Evolutionary conservation across 345 rosid species (phyloP), one percentile per base, ranked within the genome.

Genomic region (Gossypium turneri): DNA sequence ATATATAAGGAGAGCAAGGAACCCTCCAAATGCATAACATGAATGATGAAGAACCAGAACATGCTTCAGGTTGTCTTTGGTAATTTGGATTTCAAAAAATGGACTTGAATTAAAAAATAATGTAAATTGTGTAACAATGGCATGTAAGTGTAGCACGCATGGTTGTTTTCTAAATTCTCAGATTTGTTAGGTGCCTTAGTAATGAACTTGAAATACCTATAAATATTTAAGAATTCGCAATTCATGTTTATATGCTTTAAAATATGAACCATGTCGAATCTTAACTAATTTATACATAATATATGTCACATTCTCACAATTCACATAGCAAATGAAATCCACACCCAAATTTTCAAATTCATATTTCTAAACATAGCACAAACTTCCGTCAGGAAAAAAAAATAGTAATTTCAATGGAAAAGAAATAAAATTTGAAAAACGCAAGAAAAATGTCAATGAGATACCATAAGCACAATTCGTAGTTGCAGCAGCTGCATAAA

Each of bases 401-500:
- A 25, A 44, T 2, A 1, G 17, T 9, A 7, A 58, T 45, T 45
- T 59, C 1, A 43, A 15, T 52, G 7, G 47, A 22, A 24, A 24
- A 29, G 7, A 45, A 57, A 34, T 13, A 52, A 22, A 60, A 48
- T 25, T 25, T 4, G 34, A 27, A 11, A 48, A 15, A 72, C 10
- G 44, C 45, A 48, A 57, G 9, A 59, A 63, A 76, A 41, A 61
- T 53, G 55, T 60, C 10, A 73, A 56, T 24, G 53, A 22, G 20
- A 20, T 82, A 95, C 99, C 99, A 57, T 87, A 95, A 63, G 92
- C 96, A 83, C 93, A 83, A 75, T 93, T 95, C 0, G 91, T 91
- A 20, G 97, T 87, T 38, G 98, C 98, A n/a, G 99, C 98, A 7
- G 98, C 98, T 3, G 97, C 94, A 76, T 92, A 83, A 80, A 95